These are phyloP conservation scores for Balakata baccata DNA, from an alignment of 345 rosid species.

Conservation along the genomic window DNA sequence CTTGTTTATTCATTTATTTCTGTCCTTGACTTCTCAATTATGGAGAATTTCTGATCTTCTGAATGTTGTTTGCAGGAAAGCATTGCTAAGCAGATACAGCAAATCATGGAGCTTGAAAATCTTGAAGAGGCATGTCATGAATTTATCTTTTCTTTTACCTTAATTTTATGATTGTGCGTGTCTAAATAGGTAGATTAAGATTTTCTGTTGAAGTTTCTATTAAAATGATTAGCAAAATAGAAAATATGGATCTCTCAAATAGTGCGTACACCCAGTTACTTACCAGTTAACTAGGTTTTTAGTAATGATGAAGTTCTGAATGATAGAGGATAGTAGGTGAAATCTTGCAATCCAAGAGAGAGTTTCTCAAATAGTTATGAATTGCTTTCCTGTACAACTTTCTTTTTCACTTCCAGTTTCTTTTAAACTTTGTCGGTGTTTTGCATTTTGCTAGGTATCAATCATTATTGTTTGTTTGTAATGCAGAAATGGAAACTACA, in stretches of 20 bases:
- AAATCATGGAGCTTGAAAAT: conserved; percentile 91
- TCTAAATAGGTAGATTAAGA: background rate
- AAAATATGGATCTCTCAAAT: background rate
- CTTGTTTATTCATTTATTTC: conserved; percentile 4
- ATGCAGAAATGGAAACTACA: conserved; percentile 81
- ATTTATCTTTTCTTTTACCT: background rate
- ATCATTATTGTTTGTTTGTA: background rate
- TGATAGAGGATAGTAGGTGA: background rate
- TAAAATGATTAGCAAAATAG: background rate
- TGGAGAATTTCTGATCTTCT: background rate
- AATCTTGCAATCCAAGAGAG: too few species aligned
- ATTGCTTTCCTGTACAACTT: background rate
- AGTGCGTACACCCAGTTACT: background rate
- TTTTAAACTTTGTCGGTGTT: background rate
- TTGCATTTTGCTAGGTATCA: background rate
- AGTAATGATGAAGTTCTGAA: background rate
- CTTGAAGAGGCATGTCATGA: conserved; percentile 75
- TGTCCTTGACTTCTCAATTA: background rate
- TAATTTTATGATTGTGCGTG: background rate
- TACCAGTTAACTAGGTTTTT: too few species aligned
- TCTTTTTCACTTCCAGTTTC: background rate
- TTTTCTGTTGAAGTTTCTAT: background rate
- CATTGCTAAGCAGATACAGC: conserved; percentile 75
- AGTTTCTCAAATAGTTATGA: background rate
- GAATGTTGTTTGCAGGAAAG: conserved; percentile 53